phyloP scores from a whole-genome alignment of 331 rosid species.

The Dryas integrifolia region DNA sequence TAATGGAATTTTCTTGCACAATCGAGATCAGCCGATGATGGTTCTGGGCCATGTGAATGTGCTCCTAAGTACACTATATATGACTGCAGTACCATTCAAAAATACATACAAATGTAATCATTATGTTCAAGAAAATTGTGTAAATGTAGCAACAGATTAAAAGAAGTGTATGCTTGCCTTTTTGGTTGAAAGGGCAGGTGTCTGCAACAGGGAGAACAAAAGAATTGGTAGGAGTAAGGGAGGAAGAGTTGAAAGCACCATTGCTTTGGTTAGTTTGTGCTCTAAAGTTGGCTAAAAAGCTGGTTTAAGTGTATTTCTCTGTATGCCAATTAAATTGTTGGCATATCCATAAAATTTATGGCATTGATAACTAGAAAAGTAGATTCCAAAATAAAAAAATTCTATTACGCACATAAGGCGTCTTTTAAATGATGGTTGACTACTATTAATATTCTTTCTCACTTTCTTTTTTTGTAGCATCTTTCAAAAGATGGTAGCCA shows the following conservation, averaged over 20 bases:
- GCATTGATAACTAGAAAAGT: slow-evolving; percentile 3
- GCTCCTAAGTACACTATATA: slow-evolving; percentile 40
- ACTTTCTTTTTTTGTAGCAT: background rate
- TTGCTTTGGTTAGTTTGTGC: slow-evolving; percentile 1
- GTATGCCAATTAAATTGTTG: background rate
- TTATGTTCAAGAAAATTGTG: too few relatives aligned
- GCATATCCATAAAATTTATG: background rate
- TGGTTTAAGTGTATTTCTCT: background rate
- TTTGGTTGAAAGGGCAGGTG: slow-evolving; percentile 13
- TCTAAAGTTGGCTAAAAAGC: background rate
- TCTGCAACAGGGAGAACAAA: slow-evolving; percentile 17
- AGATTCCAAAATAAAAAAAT: background rate
- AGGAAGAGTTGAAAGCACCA: slow-evolving; percentile 31
- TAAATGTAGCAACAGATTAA: too few relatives aligned
- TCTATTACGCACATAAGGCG: background rate
- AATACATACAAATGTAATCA: too few relatives aligned
- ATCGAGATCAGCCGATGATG: slow-evolving; percentile 31
- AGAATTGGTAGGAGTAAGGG: slow-evolving; percentile 11
- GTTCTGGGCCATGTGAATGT: slow-evolving; percentile 46
- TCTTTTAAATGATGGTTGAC: background rate
- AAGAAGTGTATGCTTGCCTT: slow-evolving; percentile 21
- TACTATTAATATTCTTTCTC: background rate
- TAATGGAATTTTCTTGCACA: slow-evolving; percentile 36
- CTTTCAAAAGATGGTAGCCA: too few relatives aligned
- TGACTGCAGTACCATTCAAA: slow-evolving; percentile 19